Evolutionary conservation across 345 rosid genomes (phyloP).

Genomic region (Sonneratia alba): DNA sequence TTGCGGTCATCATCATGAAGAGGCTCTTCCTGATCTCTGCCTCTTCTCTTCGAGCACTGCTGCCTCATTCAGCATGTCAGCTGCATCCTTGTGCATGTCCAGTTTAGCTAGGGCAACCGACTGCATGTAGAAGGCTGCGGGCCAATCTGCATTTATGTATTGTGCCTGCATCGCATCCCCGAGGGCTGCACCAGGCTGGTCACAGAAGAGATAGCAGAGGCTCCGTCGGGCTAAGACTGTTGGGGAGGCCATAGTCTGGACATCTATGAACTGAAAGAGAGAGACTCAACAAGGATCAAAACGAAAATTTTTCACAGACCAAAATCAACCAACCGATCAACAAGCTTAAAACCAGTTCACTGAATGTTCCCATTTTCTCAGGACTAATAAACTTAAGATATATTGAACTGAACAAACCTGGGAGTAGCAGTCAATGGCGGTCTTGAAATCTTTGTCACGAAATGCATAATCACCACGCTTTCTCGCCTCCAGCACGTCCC

Average conservation of each 20-base stretch:
- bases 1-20: conserved; percentile 19
- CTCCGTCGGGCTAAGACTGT: conserved; percentile 91
- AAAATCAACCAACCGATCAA: not conserved
- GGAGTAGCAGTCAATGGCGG: conserved; percentile 82
- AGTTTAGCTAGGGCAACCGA: conserved; percentile 92
- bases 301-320: not conserved
- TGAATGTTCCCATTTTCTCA: not conserved
- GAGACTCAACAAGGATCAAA: not conserved
- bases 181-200: conserved; percentile 82
- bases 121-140: conserved; percentile 94
- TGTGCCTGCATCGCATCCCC: conserved; percentile 98
- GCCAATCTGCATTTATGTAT: conserved; percentile 77
- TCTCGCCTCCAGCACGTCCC: conserved; percentile 87
- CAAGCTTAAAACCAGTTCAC: not conserved
- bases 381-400: not conserved
- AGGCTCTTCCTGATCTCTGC: conserved; percentile 55
- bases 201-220: conserved; percentile 75
- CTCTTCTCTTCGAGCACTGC: conserved; percentile 78
- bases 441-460: conserved; percentile 91
- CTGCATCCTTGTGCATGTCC: conserved; percentile 86
- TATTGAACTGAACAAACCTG: conserved; percentile 41
- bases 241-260: conserved; percentile 81
- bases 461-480: conserved; percentile 90
- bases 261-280: conserved; percentile 64
- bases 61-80: conserved; percentile 95